Evolutionary conservation across 768 basidiomycete genomes (phyloP).

Genomic region (Galerina sulciceps): DNA sequence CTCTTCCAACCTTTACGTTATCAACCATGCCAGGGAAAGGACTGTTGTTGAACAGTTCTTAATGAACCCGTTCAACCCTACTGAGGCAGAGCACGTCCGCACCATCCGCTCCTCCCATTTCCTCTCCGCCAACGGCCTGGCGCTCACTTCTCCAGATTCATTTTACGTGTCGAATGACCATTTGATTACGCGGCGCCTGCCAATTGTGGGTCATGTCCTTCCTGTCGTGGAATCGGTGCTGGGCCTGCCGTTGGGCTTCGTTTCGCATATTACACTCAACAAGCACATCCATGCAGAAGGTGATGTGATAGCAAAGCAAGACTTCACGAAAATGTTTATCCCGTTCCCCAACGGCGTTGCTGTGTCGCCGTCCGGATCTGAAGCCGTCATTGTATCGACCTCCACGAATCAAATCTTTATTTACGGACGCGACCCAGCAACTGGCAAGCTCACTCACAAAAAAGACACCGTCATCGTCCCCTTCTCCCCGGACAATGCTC

Average conservation of each 20-base stretch:
- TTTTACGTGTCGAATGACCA: constrained; percentile 82
- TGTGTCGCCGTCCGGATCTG: constrained; percentile 50
- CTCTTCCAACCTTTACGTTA: constrained; percentile 60
- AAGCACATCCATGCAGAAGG: constrained; percentile 20
- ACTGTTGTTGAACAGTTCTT: constrained; percentile 74
- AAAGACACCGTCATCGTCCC: constrained; percentile 51
- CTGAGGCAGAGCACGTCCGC: constrained; percentile 55
- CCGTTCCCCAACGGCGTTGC: constrained; percentile 76
- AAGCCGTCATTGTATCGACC: constrained; percentile 63
- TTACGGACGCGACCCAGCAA: constrained; percentile 51
- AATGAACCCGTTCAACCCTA: constrained; percentile 47
- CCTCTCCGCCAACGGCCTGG: constrained; percentile 68
- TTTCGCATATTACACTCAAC: constrained; percentile 56
- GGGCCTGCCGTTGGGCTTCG: constrained; percentile 61
- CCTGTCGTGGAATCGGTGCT: constrained; percentile 61
- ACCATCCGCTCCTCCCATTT: constrained; percentile 64
- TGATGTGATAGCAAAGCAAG: constrained; percentile 35
- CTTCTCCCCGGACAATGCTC: constrained; percentile 66
- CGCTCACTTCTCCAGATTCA: constrained; percentile 64
- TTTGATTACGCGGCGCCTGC: constrained; percentile 63
- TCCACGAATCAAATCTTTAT: constrained; percentile 49
- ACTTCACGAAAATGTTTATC: constrained; percentile 49
- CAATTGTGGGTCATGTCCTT: constrained; percentile 51
- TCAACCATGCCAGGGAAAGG: constrained; percentile 67
- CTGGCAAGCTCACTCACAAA: constrained; percentile 44